Evolutionary conservation across 768 basidiomycete genomes (phyloP).

Genomic region (Fomitopsis serialis): DNA sequence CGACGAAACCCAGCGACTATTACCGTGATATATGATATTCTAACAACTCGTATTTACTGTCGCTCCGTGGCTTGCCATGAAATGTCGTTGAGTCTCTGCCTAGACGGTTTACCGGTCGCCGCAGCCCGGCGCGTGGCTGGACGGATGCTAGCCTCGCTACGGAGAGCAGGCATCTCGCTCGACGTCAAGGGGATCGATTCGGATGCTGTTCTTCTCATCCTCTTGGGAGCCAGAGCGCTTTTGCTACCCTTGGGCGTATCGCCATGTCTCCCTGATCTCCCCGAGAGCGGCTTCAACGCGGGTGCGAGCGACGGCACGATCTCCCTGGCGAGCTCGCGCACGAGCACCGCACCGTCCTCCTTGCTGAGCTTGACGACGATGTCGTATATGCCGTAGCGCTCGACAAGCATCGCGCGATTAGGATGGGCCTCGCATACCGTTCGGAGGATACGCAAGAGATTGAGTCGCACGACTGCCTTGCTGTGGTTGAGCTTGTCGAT

Average conservation of each 20-base stretch:
- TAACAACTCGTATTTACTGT: not conserved
- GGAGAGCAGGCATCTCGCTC: slow-evolving; percentile 26
- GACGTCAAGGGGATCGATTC: slow-evolving; percentile 36
- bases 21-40: no score
- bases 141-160: slow-evolving; percentile 11
- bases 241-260: slow-evolving; percentile 34
- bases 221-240: slow-evolving; percentile 54
- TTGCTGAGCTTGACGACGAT: slow-evolving; percentile 78
- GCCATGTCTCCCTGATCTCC: slow-evolving; percentile 26
- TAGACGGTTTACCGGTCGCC: slow-evolving; percentile 32
- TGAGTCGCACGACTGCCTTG: slow-evolving; percentile 88
- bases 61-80: slow-evolving; percentile 40
- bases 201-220: slow-evolving; percentile 61
- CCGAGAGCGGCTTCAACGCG: slow-evolving; percentile 50
- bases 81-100: slow-evolving; percentile 60
- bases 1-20: no score
- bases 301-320: slow-evolving; percentile 76
- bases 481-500: slow-evolving; percentile 72
- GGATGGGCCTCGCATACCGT: slow-evolving; percentile 88
- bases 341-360: slow-evolving; percentile 87
- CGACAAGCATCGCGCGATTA: slow-evolving; percentile 75
- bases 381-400: slow-evolving; percentile 74
- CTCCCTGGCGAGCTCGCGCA: slow-evolving; percentile 83
- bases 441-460: slow-evolving; percentile 79
- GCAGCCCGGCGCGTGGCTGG: slow-evolving; percentile 25